Evolutionary conservation across 192 early-diverging fungal species (phyloP), one percentile per base, ranked within the genome.

Genomic region (Backusella circina): DNA sequence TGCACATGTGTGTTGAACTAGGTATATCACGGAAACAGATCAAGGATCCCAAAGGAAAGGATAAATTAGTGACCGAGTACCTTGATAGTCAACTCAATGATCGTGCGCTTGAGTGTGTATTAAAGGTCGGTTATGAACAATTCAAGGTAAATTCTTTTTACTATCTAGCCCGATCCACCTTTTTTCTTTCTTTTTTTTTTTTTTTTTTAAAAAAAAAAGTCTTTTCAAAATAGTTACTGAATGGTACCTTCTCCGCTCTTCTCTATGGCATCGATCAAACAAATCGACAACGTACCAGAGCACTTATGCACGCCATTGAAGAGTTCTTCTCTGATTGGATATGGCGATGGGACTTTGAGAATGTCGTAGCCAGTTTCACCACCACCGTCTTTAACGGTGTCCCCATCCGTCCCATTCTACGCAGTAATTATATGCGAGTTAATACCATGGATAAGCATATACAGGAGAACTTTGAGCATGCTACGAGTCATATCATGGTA

Each of bases 301-400:
- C 57, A 15, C 30, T 83, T 21, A 83, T 79, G 75, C 50, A 80
- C 61, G 68, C 71, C 23, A 77, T 90, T 41, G 86, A 88, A 78
- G 88, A 90, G 67, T 90, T 90, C 71, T 90, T 88, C 54, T 83
- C 82, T 2, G 75, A 82, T n/a, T 90, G 88, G 88, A 86, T 90
- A 39, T 82, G 83, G 74, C 75, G 85, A 28, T 88, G 86, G 88
- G 83, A 90, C 67, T 90, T 88, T 80, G 85, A 86, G 65, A 72
- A 75, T 30, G 18, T 80, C 16, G 73, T 77, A 23, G 77, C 71
- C 35, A 71, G 79, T 72, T 47, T 76, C 21, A 77, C 77, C 69
- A 51, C 50, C 7, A 51, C 78, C 6, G 78, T 83, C 13, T 83
- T 83, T 28, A 79, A 83, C 64, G 78, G 82, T 0, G 67, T 83